A percentile compares a stretch with the other conserved stretches of the same genome.
Conservation (phyloP, 805 yeast genomes). For the Candida maris region DNA sequence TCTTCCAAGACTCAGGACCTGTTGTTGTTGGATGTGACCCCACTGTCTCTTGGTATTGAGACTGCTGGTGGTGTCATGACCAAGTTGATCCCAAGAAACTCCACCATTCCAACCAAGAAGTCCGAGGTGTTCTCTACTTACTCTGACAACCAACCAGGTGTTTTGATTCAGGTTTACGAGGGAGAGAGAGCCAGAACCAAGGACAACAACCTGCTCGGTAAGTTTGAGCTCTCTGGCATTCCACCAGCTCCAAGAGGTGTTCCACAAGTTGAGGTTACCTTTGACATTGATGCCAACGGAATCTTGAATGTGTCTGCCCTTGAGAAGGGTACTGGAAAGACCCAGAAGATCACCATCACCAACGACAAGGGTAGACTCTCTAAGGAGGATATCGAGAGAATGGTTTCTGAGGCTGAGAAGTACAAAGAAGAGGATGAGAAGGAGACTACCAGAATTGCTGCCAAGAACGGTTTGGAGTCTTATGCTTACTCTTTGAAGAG, state of each 20-base stretch:
- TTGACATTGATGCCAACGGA: constrained; percentile 82
- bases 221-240: constrained; percentile 66
- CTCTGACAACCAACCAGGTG: constrained; percentile 82
- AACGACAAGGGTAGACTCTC: constrained; percentile 53
- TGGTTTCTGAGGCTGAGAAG: constrained; percentile 63
- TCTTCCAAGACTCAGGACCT: constrained; percentile 95
- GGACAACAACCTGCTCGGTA: constrained; percentile 74
- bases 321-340: constrained; percentile 52
- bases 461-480: constrained; percentile 55
- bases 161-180: constrained; percentile 72
- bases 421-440: constrained; percentile 59
- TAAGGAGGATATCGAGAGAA: constrained; percentile 59
- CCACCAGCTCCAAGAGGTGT: constrained; percentile 77
- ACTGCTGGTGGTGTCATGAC: constrained; percentile 83
- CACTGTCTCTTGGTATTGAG: constrained; percentile 79
- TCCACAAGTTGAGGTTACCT: constrained; percentile 74
- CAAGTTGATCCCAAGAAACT: constrained; percentile 72
- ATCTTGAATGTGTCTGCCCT: constrained; percentile 54
- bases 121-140: constrained; percentile 77
- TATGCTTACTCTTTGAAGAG: constrained; percentile 54
- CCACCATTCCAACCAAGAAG: constrained; percentile 72
- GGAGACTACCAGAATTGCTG: constrained; percentile 54
- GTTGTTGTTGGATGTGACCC: constrained; percentile 93
- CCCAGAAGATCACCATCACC: constrained; percentile 47
- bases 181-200: constrained; percentile 78